Conservation (phyloP, 139 green algal species). For the Tetraselmis striata region DNA sequence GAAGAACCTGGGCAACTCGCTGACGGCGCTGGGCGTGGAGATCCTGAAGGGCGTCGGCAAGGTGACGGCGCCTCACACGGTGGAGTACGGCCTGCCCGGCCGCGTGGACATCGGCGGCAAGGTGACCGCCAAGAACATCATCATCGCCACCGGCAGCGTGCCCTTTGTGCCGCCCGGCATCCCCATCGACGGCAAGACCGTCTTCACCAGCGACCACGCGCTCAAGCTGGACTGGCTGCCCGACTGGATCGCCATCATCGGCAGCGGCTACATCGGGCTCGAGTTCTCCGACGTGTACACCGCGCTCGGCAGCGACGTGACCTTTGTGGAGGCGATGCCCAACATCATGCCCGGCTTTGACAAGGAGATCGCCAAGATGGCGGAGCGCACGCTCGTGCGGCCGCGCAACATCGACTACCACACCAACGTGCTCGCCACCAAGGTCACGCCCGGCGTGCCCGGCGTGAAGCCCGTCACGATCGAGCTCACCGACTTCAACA, state of each 20-base stretch:
- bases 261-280: constrained; percentile 96
- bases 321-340: constrained; percentile 94
- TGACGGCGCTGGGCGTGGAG: constrained; percentile 91
- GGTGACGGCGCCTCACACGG: constrained; percentile 71
- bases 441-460: constrained; percentile 75
- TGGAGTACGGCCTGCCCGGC: constrained; percentile 84
- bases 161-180: constrained; percentile 97
- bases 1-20: constrained; percentile 84
- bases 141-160: constrained; percentile 94
- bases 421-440: constrained; percentile 83
- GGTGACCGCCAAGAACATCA: constrained; percentile 89
- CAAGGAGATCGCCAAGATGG: constrained; percentile 87
- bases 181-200: constrained; percentile 97
- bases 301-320: constrained; percentile 89
- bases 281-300: constrained; percentile 99
- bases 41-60: constrained; percentile 86
- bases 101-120: constrained; percentile 85
- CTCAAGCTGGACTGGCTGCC: constrained; percentile 98
- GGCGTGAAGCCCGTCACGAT: constrained; percentile 91
- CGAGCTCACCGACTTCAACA: constrained; percentile 98
- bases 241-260: constrained; percentile 98
- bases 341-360: constrained; percentile 98
- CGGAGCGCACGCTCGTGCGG: constrained; percentile 89
- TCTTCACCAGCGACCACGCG: constrained; percentile 97
- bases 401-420: constrained; percentile 92